phyloP scores from a whole-genome alignment of 2,329 filamentous ascomycete species.

The Graphium sp. region DNA sequence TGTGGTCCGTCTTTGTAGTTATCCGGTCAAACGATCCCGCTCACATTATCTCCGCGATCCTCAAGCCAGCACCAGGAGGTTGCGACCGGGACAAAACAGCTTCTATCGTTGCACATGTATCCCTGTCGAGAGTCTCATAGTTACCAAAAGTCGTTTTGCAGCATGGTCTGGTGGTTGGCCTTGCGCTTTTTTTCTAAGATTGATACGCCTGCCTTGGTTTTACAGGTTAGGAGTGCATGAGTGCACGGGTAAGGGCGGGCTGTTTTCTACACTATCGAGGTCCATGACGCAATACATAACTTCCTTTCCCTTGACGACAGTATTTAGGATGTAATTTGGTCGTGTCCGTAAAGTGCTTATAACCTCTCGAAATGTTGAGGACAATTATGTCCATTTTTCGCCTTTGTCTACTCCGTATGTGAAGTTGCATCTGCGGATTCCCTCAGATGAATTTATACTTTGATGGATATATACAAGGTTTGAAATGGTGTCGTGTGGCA shows the following conservation, averaged over 20 bases:
- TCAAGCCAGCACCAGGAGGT: conserved; percentile 23
- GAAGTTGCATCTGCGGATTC: too few relatives aligned
- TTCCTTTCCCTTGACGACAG: too few relatives aligned
- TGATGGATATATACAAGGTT: too few relatives aligned
- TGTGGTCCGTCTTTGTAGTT: conserved; percentile 2
- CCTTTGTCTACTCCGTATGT: too few relatives aligned
- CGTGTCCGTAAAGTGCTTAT: too few relatives aligned
- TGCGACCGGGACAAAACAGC: conserved; percentile 20
- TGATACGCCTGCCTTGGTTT: conserved; percentile 18
- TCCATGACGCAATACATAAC: conserved; percentile 41
- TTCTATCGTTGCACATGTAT: conserved; percentile 27
- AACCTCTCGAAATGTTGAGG: too few relatives aligned
- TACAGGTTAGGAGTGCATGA: conserved; percentile 25
- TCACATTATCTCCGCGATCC: conserved; percentile 2
- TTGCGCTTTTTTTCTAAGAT: conserved; percentile 6
- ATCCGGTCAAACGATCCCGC: neutral
- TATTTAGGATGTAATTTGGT: too few relatives aligned
- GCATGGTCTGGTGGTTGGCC: conserved; percentile 34
- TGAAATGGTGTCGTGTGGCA: too few relatives aligned
- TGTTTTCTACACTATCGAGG: conserved; percentile 31
- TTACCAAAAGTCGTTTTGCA: conserved; percentile 35
- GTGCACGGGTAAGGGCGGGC: conserved; percentile 27
- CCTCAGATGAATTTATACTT: too few relatives aligned
- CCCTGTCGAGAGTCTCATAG: conserved; percentile 34
- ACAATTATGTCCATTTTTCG: too few relatives aligned